Conservation (phyloP, 352 stramenopile genomes). For the Globisporangium okanoganense region DNA sequence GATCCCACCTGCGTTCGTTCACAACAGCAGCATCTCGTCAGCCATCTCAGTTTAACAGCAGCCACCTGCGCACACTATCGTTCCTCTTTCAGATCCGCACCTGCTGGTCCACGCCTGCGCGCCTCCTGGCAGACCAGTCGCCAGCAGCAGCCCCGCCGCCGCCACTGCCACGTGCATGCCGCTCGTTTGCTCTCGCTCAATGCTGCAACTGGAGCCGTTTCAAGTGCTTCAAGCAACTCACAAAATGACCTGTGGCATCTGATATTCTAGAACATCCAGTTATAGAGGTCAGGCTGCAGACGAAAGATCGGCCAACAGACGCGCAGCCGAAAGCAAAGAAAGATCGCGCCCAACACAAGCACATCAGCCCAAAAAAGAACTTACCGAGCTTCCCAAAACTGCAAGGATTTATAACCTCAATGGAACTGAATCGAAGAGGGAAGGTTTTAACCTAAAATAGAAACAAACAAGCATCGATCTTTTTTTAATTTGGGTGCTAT, state of each 20-base stretch:
- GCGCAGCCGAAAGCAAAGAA: not conserved
- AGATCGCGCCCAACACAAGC: not conserved
- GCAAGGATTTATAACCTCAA: too few species aligned
- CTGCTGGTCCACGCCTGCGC: slow-evolving; percentile 50
- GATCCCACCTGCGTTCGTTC: slow-evolving; percentile 49
- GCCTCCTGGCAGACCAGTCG: slow-evolving; percentile 10
- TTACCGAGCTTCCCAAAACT: not conserved
- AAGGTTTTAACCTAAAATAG: too few species aligned
- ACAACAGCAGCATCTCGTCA: not conserved
- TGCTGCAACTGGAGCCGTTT: slow-evolving; percentile 1
- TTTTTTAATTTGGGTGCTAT: not conserved
- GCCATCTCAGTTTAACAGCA: not conserved
- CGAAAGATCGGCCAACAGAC: not conserved
- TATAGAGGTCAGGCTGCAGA: not conserved
- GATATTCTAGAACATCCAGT: slow-evolving; percentile 8
- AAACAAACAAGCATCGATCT: too few species aligned
- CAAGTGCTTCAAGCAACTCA: too few species aligned
- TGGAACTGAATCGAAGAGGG: too few species aligned
- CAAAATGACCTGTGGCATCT: slow-evolving; percentile 3
- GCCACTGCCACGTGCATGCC: slow-evolving; percentile 5
- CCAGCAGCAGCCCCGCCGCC: slow-evolving; percentile 5
- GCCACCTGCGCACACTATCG: too few species aligned
- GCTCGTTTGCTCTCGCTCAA: not conserved
- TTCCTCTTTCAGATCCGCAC: slow-evolving; percentile 11
- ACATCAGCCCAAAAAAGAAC: not conserved